Evolutionary conservation across 1,139 yeast species (phyloP), one percentile per base, ranked within the genome.

Genomic region (Yamadazyma spencermartinsiae): DNA sequence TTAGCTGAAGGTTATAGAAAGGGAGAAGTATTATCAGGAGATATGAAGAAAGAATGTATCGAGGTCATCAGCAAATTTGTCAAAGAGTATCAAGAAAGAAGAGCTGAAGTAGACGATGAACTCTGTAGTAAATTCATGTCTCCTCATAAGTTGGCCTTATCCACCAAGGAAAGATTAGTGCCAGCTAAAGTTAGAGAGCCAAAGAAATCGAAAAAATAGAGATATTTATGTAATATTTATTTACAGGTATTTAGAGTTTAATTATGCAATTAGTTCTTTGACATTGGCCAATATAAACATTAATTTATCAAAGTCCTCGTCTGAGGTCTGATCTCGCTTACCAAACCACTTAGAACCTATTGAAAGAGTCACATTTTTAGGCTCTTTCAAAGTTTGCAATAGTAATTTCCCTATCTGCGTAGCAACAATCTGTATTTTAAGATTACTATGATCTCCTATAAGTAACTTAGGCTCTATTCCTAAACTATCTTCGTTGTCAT

Each of bases 11-110:
- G 77, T 36, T 92, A 92, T 68, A 79, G 74, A 60, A 67, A 74
- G 42, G 99, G 99, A 46, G 89, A 86, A 45, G 61, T 94, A 43
- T 72, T 90, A 54, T 86, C 95, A 30, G 96, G 98, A 45, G 98
- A 94, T 65, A 78, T 94, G 83, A 94, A 94, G 74, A 82, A 86
- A 54, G 75, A 80, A 49, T 88, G 97, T 64, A 87, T 87, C 55
- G 82, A 80, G 40, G 80, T 81, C 17, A 72, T 94, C 52, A 94
- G 86, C 61, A 78, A 79, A 49, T 86, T 85, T 57, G 94, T 92
- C 21, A 74, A 71, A 37, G 83, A 65, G 21, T 94, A 89, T 76
- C 98, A 94, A 69, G 86, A 74, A 40, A 77, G 80, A 56, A 82
- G 97, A 61, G 71, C 76, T 28, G 61, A 67, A 41, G 80, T 92